A percentile compares a stretch with the other conserved stretches of the same genome.
Evolutionary conservation across 352 stramenopile genomes (phyloP).

Genomic region (Phytophthora constricta): DNA sequence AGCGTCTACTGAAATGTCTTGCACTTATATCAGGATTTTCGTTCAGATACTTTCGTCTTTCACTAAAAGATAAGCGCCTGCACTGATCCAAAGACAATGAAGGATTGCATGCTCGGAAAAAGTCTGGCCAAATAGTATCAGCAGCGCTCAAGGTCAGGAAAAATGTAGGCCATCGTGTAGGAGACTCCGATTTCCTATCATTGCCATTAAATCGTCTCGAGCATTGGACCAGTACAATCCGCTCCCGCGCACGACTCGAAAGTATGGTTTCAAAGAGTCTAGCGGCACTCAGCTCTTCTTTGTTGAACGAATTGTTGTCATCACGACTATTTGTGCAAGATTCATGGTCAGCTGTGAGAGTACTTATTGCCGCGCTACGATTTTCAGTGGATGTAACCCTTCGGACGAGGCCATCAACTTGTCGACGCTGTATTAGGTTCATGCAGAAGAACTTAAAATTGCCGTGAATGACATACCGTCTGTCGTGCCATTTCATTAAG

Average conservation of each 20-base stretch:
- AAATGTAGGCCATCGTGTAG: conserved; percentile 17
- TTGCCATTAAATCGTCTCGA: conserved; percentile 12
- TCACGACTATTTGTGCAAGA: no score
- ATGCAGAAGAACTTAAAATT: conserved; percentile 35
- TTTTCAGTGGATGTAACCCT: neutral
- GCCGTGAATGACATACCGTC: neutral
- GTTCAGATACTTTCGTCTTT: conserved; percentile 7
- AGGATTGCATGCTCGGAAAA: conserved; percentile 25
- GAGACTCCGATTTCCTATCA: conserved; percentile 4
- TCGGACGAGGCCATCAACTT: conserved; percentile 21
- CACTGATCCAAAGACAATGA: neutral
- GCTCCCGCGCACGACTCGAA: conserved; percentile 5
- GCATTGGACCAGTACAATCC: neutral
- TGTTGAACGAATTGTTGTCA: neutral
- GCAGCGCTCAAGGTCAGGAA: conserved; percentile 28
- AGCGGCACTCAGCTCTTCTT: neutral
- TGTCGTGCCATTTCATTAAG: conserved; percentile 17
- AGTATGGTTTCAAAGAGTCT: conserved; percentile 5
- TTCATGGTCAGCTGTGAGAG: neutral
- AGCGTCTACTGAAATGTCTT: conserved; percentile 25
- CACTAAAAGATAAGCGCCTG: neutral
- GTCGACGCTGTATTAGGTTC: conserved; percentile 27
- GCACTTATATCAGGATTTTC: conserved; percentile 26
- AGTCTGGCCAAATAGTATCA: conserved; percentile 33
- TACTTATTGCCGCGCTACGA: neutral